These are phyloP conservation scores for Aechmea fasciata DNA, from an alignment of 176 grass and related monocot genomes.

Conservation along the genomic window DNA sequence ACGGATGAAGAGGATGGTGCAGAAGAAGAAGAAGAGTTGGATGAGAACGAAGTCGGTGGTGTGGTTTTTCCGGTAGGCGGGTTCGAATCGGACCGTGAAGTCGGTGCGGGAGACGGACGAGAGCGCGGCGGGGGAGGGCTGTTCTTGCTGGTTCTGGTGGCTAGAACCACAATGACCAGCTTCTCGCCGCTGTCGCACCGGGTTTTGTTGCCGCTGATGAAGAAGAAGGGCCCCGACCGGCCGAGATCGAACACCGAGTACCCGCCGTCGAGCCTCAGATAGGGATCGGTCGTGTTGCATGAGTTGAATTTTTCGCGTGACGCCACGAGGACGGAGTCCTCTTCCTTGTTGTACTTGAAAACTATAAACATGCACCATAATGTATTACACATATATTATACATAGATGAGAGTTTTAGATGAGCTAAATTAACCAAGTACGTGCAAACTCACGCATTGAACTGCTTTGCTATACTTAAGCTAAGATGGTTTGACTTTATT, in stretches of 20 bases:
- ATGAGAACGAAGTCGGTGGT: background rate
- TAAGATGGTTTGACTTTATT: no score
- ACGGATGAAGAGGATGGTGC: background rate
- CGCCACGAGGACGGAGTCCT: constrained; percentile 52
- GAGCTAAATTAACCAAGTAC: no score
- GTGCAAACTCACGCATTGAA: no score
- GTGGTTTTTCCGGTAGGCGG: background rate
- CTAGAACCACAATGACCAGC: constrained; percentile 47
- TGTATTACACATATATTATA: background rate
- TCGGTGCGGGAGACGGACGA: constrained; percentile 5
- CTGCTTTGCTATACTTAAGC: no score
- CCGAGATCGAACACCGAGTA: constrained; percentile 32
- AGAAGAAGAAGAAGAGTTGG: background rate
- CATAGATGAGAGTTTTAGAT: background rate
- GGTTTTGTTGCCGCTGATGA: constrained; percentile 48
- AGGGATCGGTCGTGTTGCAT: constrained; percentile 43
- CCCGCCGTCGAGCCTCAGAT: constrained; percentile 33
- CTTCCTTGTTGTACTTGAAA: constrained; percentile 41
- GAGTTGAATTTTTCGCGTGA: constrained; percentile 45
- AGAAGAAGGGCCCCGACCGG: constrained; percentile 44
- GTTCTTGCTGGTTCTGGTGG: constrained; percentile 23
- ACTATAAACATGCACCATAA: constrained; percentile 20
- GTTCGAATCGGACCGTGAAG: background rate
- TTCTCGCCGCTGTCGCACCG: constrained; percentile 43
- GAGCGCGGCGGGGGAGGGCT: constrained; percentile 6